Conservation (phyloP, 1,284 basidiomycete species). For the Neonothopanus nambi region DNA sequence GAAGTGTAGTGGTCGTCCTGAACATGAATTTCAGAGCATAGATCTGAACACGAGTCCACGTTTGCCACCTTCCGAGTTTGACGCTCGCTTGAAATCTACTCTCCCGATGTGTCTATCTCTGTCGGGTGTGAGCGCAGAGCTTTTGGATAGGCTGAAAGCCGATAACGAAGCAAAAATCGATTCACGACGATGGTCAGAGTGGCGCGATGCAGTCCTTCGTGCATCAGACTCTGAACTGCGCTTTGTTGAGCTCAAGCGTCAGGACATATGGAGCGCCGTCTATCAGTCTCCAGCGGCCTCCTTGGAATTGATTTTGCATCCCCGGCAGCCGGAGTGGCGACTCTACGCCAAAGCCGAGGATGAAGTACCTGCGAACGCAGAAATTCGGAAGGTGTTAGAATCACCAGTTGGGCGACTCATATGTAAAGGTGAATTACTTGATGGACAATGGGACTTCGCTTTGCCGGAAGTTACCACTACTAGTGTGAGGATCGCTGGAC, state of each 20-base stretch:
- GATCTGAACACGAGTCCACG: slow-evolving; percentile 52
- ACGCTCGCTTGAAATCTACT: slow-evolving; percentile 72
- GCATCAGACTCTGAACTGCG: slow-evolving; percentile 69
- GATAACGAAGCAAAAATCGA: slow-evolving; percentile 45
- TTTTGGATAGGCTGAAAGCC: slow-evolving; percentile 56
- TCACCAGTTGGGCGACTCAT: slow-evolving; percentile 79
- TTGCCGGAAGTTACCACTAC: slow-evolving; percentile 66
- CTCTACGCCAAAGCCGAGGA: slow-evolving; percentile 73
- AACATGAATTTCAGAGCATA: slow-evolving; percentile 72
- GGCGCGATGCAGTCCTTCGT: slow-evolving; percentile 69
- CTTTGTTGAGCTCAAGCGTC: slow-evolving; percentile 85
- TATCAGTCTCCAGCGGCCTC: slow-evolving; percentile 75
- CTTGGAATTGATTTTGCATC: slow-evolving; percentile 79
- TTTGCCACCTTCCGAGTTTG: slow-evolving; percentile 72
- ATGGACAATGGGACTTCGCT: slow-evolving; percentile 82
- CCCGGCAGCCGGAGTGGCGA: slow-evolving; percentile 83
- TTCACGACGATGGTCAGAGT: slow-evolving; percentile 61
- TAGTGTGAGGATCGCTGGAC: slow-evolving; percentile 62
- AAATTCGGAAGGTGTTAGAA: slow-evolving; percentile 74
- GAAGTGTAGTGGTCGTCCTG: slow-evolving; percentile 87
- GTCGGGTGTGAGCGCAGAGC: slow-evolving; percentile 48
- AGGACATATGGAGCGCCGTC: slow-evolving; percentile 83
- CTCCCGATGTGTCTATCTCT: slow-evolving; percentile 87
- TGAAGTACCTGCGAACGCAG: slow-evolving; percentile 76
- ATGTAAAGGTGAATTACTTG: slow-evolving; percentile 59